These are phyloP conservation scores for Carex cristatella DNA, from an alignment of 176 grass and related monocot genomes.

Conservation along the genomic window DNA sequence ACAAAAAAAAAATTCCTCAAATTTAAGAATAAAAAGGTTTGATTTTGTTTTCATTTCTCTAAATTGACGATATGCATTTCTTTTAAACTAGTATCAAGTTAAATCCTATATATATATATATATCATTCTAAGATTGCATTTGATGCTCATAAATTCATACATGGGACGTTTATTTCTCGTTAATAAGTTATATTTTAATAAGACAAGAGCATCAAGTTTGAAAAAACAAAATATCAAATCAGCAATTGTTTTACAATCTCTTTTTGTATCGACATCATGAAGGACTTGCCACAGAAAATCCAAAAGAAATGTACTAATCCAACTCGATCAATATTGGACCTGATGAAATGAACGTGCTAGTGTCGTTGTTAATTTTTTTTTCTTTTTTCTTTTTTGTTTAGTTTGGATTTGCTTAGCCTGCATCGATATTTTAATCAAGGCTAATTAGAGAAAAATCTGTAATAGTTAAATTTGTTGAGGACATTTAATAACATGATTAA, in stretches of 20 bases:
- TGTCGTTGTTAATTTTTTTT: constrained; percentile 1
- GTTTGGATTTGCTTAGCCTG: neutral
- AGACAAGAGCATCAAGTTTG: neutral
- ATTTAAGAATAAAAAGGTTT: neutral
- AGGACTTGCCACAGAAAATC: neutral
- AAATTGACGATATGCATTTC: neutral
- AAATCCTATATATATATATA: neutral
- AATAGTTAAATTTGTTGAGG: too few relatives aligned
- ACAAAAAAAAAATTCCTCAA: neutral
- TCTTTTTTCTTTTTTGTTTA: neutral
- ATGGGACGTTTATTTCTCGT: neutral
- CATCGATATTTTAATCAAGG: neutral
- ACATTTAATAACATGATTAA: neutral
- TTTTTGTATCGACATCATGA: neutral
- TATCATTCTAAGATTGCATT: too few relatives aligned
- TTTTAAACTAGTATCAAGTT: neutral
- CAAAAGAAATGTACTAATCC: neutral
- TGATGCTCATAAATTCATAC: neutral
- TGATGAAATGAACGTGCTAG: constrained; percentile 15
- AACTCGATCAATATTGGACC: neutral
- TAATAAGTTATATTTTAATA: neutral
- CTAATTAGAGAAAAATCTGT: neutral
- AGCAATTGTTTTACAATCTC: neutral
- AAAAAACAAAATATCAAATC: neutral
- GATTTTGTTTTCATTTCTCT: neutral